phyloP scores from a whole-genome alignment of 371 early-diverging fungal genomes.

The Rhizopus arrhizus region DNA sequence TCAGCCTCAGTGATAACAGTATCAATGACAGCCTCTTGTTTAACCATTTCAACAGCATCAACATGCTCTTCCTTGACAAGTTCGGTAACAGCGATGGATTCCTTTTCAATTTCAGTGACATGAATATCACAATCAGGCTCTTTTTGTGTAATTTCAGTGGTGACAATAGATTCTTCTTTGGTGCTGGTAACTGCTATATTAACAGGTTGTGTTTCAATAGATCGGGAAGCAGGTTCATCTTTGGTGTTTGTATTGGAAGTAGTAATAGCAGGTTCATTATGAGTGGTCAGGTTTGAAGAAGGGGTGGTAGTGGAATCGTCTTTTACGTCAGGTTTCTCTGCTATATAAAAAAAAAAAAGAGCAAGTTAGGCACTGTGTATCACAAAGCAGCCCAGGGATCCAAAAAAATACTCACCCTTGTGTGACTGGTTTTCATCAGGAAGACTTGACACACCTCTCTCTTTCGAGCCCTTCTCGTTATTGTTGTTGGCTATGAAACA shows the following conservation, averaged over 20 bases:
- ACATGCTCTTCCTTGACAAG: neutral
- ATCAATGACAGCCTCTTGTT: neutral
- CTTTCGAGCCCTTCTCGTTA: neutral
- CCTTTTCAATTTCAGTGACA: neutral
- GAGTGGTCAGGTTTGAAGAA: neutral
- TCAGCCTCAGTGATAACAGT: neutral
- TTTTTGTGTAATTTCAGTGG: slow-evolving; percentile 1
- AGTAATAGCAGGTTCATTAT: neutral
- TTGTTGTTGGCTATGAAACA: neutral
- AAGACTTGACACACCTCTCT: neutral
- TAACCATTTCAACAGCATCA: neutral
- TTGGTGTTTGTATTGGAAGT: neutral
- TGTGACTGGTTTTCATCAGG: slow-evolving; percentile 7
- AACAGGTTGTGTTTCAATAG: neutral
- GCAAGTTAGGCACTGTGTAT: neutral
- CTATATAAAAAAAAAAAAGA: neutral
- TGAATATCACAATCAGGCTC: neutral
- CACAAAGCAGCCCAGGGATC: neutral
- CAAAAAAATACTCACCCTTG: neutral
- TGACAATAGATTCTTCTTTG: neutral
- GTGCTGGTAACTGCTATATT: neutral
- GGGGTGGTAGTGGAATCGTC: neutral
- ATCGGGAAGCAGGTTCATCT: neutral
- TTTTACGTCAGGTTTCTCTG: neutral
- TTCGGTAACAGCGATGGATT: neutral